phyloP scores from a whole-genome alignment of 306 rosid genomes.

The Quercus rubra region DNA sequence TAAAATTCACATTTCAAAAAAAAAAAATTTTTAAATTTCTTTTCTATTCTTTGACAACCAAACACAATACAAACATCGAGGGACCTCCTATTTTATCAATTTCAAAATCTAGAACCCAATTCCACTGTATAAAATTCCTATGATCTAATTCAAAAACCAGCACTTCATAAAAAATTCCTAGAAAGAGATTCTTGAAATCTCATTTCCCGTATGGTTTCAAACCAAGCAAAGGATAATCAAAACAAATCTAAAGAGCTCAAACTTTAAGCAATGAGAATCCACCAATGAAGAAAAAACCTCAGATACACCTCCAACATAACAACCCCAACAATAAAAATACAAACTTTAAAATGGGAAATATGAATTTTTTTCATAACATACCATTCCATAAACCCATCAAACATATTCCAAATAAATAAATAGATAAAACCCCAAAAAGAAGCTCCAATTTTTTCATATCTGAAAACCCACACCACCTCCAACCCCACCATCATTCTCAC shows the following conservation, averaged over 20 bases:
- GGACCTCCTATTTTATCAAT: neutral
- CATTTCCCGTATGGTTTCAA: neutral
- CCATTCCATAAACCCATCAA: too few relatives aligned
- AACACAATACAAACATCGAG: too few relatives aligned
- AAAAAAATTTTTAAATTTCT: too few relatives aligned
- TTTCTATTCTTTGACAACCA: too few relatives aligned
- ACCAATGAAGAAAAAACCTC: neutral
- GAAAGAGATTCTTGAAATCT: neutral
- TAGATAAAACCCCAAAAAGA: too few relatives aligned
- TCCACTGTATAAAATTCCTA: neutral
- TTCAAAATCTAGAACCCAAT: neutral
- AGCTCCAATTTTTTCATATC: too few relatives aligned
- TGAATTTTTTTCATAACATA: neutral
- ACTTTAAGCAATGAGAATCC: conserved; percentile 10
- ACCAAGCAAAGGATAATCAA: neutral
- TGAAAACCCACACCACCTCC: too few relatives aligned
- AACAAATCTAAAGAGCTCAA: neutral
- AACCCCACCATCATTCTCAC: too few relatives aligned
- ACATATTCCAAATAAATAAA: too few relatives aligned
- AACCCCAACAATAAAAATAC: neutral
- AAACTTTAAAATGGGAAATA: neutral
- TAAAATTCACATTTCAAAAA: too few relatives aligned
- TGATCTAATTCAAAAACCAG: neutral
- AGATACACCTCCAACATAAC: neutral
- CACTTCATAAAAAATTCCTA: neutral